phyloP scores from a whole-genome alignment of 2,329 filamentous ascomycete genomes.

The Madurella fahalii region DNA sequence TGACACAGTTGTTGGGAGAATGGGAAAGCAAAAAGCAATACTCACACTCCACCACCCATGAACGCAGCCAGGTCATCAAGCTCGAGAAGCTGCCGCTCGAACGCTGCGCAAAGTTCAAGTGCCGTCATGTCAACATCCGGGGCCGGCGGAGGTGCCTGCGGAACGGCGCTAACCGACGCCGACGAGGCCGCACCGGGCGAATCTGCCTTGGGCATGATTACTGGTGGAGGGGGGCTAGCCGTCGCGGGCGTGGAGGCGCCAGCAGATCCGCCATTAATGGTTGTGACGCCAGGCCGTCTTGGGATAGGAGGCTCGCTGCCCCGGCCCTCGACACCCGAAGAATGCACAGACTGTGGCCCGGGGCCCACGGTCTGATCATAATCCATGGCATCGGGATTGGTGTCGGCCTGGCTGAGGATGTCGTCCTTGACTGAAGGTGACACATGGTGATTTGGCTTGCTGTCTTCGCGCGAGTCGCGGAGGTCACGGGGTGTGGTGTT shows the following conservation, averaged over 20 bases:
- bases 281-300: constrained; percentile 52
- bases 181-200: constrained; percentile 31
- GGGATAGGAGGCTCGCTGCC: constrained; percentile 51
- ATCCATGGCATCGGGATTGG: constrained; percentile 54
- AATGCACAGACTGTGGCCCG: constrained; percentile 32
- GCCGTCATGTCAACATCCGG: constrained; percentile 52
- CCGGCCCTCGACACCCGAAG: constrained; percentile 39
- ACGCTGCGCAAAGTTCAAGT: constrained; percentile 53
- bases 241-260: constrained; percentile 45
- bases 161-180: constrained; percentile 24
- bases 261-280: constrained; percentile 55
- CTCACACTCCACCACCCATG: constrained; percentile 58
- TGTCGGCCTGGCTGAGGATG: constrained; percentile 50
- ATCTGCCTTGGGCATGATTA: constrained; percentile 28
- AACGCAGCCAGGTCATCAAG: constrained; percentile 59
- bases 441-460: constrained; percentile 30
- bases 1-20: not conserved
- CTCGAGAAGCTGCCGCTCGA: constrained; percentile 57
- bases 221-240: constrained; percentile 37
- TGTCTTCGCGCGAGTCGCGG: constrained; percentile 34
- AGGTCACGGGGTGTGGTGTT: constrained; percentile 36
- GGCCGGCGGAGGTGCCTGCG: constrained; percentile 20
- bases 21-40: constrained; percentile 13
- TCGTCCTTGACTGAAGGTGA: constrained; percentile 52
- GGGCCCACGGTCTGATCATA: constrained; percentile 46